Conservation (phyloP, 805 yeast genomes). For the Yamadazyma nakazawae region DNA sequence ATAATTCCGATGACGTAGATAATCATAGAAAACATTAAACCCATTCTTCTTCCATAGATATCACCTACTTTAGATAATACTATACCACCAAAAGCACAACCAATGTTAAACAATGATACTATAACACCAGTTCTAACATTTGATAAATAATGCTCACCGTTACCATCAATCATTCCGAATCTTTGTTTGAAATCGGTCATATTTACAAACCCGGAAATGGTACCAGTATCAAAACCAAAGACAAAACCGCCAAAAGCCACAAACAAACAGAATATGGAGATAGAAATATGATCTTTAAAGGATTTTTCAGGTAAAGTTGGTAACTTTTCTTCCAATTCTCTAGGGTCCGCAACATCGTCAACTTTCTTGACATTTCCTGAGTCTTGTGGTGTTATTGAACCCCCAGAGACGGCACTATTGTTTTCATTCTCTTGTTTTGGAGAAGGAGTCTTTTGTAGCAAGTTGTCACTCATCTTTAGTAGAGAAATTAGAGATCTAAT, state of each 20-base stretch:
- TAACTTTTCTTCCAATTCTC: conserved; percentile 5
- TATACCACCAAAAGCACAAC: conserved; percentile 73
- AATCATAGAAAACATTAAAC: conserved; percentile 50
- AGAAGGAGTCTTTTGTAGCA: not conserved
- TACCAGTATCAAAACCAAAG: conserved; percentile 78
- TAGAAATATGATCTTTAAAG: conserved; percentile 29
- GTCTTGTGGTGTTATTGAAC: conserved; percentile 1
- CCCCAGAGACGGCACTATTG: not conserved
- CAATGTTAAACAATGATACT: conserved; percentile 58
- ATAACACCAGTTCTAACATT: conserved; percentile 50
- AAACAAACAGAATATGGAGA: conserved; percentile 44
- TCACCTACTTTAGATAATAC: conserved; percentile 57
- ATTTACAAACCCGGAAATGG: conserved; percentile 68
- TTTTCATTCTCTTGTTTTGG: not conserved
- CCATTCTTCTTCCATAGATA: conserved; percentile 55
- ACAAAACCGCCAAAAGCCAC: conserved; percentile 77
- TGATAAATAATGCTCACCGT: conserved; percentile 44
- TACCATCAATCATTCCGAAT: conserved; percentile 45
- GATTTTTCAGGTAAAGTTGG: conserved; percentile 26
- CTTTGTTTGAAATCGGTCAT: conserved; percentile 53
- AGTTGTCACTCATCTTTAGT: not conserved
- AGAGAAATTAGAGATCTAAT: not conserved
- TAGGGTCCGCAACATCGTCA: not conserved
- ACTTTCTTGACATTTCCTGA: not conserved
- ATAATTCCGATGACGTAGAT: conserved; percentile 60